Evolutionary conservation across 176 grass and related monocot species (phyloP).

Genomic region (Cocos nucifera): DNA sequence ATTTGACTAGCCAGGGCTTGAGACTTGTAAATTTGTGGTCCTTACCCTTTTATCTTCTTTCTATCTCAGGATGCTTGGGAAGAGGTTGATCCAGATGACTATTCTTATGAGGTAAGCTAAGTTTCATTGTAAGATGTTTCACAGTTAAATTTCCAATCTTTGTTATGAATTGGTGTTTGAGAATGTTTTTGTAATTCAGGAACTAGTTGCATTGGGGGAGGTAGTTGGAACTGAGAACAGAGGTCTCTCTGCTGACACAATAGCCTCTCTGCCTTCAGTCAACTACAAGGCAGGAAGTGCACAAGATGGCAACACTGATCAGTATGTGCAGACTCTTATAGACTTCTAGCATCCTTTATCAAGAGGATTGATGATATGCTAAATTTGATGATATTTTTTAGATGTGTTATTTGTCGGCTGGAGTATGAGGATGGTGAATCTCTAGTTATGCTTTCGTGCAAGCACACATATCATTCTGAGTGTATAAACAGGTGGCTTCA

Average conservation of each 20-base stretch:
- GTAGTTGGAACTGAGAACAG: conserved; percentile 91
- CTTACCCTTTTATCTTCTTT: conserved; percentile 7
- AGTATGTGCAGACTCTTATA: conserved; percentile 57
- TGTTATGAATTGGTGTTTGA: too few species aligned
- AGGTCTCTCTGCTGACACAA: conserved; percentile 78
- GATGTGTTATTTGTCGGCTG: conserved; percentile 93
- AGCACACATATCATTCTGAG: conserved; percentile 84
- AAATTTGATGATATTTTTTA: conserved; percentile 19
- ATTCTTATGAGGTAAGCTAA: conserved; percentile 69
- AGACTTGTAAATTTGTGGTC: too few species aligned
- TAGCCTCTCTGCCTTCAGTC: conserved; percentile 87
- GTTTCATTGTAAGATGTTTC: background rate
- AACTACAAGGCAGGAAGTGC: conserved; percentile 70
- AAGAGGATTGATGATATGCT: too few species aligned
- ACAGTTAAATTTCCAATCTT: too few species aligned
- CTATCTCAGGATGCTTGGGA: conserved; percentile 84
- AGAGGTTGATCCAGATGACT: conserved; percentile 94
- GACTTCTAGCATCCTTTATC: conserved; percentile 15
- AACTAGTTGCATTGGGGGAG: conserved; percentile 89
- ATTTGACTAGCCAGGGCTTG: too few species aligned
- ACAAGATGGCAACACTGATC: conserved; percentile 77
- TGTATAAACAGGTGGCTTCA: conserved; percentile 98
- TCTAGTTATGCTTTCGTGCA: conserved; percentile 79
- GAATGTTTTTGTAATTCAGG: conserved; percentile 37
- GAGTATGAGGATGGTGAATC: conserved; percentile 95